Conservation (phyloP, 2,329 filamentous ascomycete genomes). For the Arthrobotrys pseudoclavata region DNA sequence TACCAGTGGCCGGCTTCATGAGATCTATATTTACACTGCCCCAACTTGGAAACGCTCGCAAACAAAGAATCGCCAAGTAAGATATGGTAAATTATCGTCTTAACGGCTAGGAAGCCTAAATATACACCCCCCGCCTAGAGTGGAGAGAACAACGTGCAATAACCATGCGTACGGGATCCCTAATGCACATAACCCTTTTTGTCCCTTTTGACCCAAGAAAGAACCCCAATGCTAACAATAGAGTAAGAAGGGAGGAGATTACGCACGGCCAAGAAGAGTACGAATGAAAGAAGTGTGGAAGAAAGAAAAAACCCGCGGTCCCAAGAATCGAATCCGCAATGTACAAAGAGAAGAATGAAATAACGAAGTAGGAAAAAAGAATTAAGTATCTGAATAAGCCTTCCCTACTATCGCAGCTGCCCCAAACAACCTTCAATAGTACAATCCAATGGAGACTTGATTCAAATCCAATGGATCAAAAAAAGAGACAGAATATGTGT, state of each 20-base stretch:
- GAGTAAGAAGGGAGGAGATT: constrained; percentile 11
- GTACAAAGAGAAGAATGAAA: background rate
- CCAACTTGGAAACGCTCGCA: background rate
- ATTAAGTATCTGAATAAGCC: constrained; percentile 60
- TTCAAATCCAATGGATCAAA: background rate
- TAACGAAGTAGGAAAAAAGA: constrained; percentile 27
- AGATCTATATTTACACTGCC: background rate
- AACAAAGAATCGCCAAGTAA: background rate
- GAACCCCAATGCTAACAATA: background rate
- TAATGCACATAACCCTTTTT: background rate
- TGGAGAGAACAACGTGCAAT: constrained; percentile 1
- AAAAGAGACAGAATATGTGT: background rate
- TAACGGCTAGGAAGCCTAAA: background rate
- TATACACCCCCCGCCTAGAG: constrained; percentile 13
- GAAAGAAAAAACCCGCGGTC: constrained; percentile 2
- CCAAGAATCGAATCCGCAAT: constrained; percentile 2
- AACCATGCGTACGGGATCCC: background rate
- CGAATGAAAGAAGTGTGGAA: background rate
- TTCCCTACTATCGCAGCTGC: background rate
- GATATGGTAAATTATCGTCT: constrained; percentile 10
- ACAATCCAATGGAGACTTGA: background rate
- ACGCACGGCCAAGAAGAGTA: constrained; percentile 1
- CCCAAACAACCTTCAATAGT: background rate
- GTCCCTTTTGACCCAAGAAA: background rate
- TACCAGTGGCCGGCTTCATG: background rate